Percentiles rank a stretch among this genome's conserved stretches.
Evolutionary conservation across 257 asterid species (phyloP).

Genomic region (Echium plantagineum): DNA sequence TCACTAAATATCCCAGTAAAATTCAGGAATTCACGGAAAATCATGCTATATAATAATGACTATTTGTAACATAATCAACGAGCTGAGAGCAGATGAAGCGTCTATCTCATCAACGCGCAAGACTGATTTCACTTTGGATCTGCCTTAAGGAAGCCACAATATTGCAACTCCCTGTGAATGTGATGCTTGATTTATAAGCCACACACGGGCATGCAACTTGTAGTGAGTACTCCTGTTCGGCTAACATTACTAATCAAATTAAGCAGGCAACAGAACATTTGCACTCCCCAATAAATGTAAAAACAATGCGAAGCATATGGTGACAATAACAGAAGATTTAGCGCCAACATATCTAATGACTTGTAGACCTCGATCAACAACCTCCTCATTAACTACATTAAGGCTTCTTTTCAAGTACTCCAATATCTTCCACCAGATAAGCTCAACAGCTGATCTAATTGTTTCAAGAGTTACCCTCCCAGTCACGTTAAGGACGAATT

Average conservation of each 20-base stretch:
- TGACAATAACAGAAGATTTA: slow-evolving; percentile 65
- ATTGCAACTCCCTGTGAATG: no score
- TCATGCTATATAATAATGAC: no score
- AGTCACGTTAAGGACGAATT: slow-evolving; percentile 74
- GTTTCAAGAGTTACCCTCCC: slow-evolving; percentile 91
- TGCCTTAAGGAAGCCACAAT: no score
- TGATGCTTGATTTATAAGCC: no score
- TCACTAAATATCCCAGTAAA: no score
- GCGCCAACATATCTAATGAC: slow-evolving; percentile 73
- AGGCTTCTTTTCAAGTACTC: slow-evolving; percentile 53
- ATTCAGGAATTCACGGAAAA: no score
- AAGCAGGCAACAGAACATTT: slow-evolving; percentile 50
- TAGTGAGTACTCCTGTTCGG: no score
- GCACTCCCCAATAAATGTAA: slow-evolving; percentile 49
- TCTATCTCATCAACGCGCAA: no score
- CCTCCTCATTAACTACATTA: slow-evolving; percentile 53
- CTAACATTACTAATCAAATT: not conserved
- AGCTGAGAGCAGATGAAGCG: no score
- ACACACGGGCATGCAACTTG: not conserved
- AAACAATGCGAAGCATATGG: slow-evolving; percentile 57
- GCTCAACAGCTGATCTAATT: slow-evolving; percentile 57
- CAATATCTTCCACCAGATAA: slow-evolving; percentile 43
- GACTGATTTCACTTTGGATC: no score
- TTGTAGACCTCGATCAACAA: slow-evolving; percentile 59
- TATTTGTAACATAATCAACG: no score